phyloP scores from a whole-genome alignment of 345 rosid genomes.

The Syzygium aqueum region DNA sequence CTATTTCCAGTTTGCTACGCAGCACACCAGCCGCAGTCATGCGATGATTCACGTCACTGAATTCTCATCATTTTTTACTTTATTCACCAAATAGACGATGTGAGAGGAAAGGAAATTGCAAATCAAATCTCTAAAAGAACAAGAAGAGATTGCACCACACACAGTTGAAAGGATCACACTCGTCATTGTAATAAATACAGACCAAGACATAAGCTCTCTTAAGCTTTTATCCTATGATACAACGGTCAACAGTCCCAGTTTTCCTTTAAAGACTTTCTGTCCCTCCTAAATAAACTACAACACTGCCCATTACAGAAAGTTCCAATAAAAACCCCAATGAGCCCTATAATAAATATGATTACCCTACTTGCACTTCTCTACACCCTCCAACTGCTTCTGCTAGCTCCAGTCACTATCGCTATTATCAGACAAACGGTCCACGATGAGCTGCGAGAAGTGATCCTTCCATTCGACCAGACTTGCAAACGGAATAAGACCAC shows the following conservation, averaged over 20 bases:
- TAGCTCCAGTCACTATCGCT: constrained; percentile 4
- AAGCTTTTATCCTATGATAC: not conserved
- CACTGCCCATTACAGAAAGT: not conserved
- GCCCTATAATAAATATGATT: not conserved
- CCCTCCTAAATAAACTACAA: not conserved
- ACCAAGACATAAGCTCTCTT: not conserved
- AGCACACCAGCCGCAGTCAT: not conserved
- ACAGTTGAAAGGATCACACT: not conserved
- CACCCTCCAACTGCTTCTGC: not conserved
- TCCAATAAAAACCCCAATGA: not conserved
- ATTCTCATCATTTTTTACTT: not conserved
- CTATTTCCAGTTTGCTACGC: not conserved
- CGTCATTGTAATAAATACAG: not conserved
- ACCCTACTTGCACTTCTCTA: not conserved
- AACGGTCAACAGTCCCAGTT: not conserved
- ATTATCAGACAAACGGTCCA: not conserved
- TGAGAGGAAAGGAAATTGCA: not conserved
- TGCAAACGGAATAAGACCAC: constrained; percentile 76
- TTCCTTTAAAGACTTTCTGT: not conserved
- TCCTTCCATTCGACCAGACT: constrained; percentile 56
- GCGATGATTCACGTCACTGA: not conserved
- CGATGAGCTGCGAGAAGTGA: constrained; percentile 25
- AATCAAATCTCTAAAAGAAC: not conserved
- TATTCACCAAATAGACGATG: not conserved
- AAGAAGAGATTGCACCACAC: not conserved